These are phyloP conservation scores for Epichloe sp. DNA, from an alignment of 2,329 filamentous ascomycete species.

Conservation along the genomic window DNA sequence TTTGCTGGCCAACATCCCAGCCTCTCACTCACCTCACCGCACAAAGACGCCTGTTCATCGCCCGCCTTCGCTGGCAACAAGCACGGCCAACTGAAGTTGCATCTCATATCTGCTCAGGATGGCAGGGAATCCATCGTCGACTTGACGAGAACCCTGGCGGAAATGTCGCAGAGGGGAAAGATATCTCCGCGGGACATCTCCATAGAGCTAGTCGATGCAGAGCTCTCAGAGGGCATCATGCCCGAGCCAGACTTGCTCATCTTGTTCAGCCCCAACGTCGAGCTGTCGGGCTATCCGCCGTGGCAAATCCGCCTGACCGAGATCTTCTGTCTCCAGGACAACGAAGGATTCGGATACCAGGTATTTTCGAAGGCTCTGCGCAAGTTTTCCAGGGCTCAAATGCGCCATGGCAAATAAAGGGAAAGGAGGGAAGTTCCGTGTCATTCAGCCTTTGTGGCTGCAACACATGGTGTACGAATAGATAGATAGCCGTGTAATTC, in stretches of 20 bases:
- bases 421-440: not conserved
- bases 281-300: slow-evolving; percentile 83
- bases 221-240: slow-evolving; percentile 69
- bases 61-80: slow-evolving; percentile 15
- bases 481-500: not conserved
- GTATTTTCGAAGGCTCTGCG: slow-evolving; percentile 78
- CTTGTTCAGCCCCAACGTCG: slow-evolving; percentile 71
- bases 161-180: slow-evolving; percentile 89
- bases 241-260: slow-evolving; percentile 82
- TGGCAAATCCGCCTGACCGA: slow-evolving; percentile 94
- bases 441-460: not conserved
- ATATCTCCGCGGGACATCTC: slow-evolving; percentile 72
- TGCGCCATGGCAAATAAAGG: slow-evolving; percentile 59
- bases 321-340: slow-evolving; percentile 71
- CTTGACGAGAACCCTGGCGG: slow-evolving; percentile 81
- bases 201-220: slow-evolving; percentile 74
- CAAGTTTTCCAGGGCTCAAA: slow-evolving; percentile 76
- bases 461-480: too few species aligned
- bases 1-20: slow-evolving; percentile 65
- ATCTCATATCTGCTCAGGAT: slow-evolving; percentile 78
- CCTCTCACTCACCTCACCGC: slow-evolving; percentile 42
- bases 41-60: slow-evolving; percentile 24
- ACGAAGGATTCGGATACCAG: slow-evolving; percentile 80
- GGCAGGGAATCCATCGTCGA: slow-evolving; percentile 91
- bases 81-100: slow-evolving; percentile 39